phyloP scores from a whole-genome alignment of 2,329 filamentous ascomycete genomes.

The Macroventuria anomochaeta region DNA sequence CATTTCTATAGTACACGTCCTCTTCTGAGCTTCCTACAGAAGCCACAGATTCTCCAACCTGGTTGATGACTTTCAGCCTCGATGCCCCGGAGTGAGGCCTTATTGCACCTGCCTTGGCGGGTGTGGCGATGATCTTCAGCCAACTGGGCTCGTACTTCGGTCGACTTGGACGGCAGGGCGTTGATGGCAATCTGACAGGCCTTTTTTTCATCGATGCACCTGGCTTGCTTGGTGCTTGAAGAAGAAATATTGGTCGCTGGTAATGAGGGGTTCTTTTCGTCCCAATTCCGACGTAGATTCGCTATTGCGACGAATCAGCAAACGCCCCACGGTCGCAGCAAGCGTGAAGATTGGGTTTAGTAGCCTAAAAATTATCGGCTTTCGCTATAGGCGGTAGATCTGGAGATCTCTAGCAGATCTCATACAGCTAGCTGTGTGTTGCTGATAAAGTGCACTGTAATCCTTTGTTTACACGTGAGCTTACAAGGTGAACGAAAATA shows the following conservation, averaged over 20 bases:
- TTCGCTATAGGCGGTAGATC: too few relatives aligned
- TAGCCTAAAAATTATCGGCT: too few relatives aligned
- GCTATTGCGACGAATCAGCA: too few relatives aligned
- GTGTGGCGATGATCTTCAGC: constrained; percentile 96
- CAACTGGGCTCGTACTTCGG: constrained; percentile 75
- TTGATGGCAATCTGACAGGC: constrained; percentile 87
- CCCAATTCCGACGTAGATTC: too few relatives aligned
- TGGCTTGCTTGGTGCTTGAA: constrained; percentile 41
- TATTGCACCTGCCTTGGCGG: constrained; percentile 74
- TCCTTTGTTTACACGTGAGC: too few relatives aligned
- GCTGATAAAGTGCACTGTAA: too few relatives aligned
- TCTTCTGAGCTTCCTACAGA: constrained; percentile 88
- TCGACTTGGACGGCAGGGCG: constrained; percentile 78
- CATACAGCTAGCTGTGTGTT: too few relatives aligned
- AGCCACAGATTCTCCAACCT: constrained; percentile 90
- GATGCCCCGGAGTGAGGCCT: constrained; percentile 85
- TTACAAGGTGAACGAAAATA: too few relatives aligned
- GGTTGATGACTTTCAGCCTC: constrained; percentile 90
- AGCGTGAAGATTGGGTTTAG: too few relatives aligned
- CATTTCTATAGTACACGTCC: constrained; percentile 95
- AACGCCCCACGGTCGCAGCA: too few relatives aligned
- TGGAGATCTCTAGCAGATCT: too few relatives aligned
- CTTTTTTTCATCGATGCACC: constrained; percentile 41
- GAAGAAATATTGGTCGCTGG: constrained; percentile 28
- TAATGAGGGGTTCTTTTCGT: too few relatives aligned